Evolutionary conservation across 148 eudicot species (phyloP).

Genomic region (Nepenthes gracilis): DNA sequence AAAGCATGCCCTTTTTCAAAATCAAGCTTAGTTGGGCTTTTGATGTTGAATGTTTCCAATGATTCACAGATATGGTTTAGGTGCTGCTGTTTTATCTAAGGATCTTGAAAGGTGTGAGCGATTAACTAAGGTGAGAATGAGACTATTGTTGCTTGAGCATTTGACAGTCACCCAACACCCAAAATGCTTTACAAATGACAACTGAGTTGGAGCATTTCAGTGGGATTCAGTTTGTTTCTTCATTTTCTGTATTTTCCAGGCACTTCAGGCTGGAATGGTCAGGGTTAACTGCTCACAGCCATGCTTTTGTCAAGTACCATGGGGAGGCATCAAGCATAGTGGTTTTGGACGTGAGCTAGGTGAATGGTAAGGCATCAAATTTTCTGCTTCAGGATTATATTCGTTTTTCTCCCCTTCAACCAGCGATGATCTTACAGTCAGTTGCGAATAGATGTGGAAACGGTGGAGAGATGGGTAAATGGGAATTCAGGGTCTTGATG

Average conservation of each 20-base stretch:
- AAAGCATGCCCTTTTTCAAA: neutral
- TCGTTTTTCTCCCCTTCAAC: neutral
- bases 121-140: slow-evolving; percentile 60
- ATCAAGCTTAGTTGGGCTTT: slow-evolving; percentile 1
- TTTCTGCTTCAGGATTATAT: neutral
- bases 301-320: slow-evolving; percentile 96
- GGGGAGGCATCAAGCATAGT: slow-evolving; percentile 97
- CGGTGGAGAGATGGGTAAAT: too few relatives aligned
- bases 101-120: slow-evolving; percentile 90
- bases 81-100: slow-evolving; percentile 76
- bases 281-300: slow-evolving; percentile 99
- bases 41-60: slow-evolving; percentile 8
- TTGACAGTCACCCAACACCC: neutral
- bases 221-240: neutral
- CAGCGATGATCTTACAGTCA: too few relatives aligned
- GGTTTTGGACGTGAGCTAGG: slow-evolving; percentile 99
- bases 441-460: too few relatives aligned
- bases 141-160: neutral
- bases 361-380: slow-evolving; percentile 49
- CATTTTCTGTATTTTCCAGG: slow-evolving; percentile 30
- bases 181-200: neutral
- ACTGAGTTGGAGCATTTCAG: neutral
- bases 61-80: slow-evolving; percentile 64
- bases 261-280: slow-evolving; percentile 76
- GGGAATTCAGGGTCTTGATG: too few relatives aligned